A percentile compares a stretch with the other conserved stretches of the same genome.
These are phyloP conservation scores for Laguncularia racemosa DNA, from an alignment of 345 rosid species.

Conservation along the genomic window DNA sequence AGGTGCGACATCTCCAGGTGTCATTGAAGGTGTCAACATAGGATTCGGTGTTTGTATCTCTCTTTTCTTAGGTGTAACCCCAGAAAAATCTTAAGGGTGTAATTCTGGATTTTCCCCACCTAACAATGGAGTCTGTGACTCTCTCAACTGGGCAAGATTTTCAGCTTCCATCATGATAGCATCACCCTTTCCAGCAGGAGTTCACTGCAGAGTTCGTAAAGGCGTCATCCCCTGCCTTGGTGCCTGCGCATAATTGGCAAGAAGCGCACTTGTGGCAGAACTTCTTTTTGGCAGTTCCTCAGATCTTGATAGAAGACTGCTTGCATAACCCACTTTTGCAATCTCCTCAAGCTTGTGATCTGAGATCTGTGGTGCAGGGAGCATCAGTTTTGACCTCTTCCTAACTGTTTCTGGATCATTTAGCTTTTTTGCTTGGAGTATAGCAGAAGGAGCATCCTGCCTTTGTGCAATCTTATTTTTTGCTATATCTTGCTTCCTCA, in stretches of 20 bases:
- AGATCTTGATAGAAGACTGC: slow-evolving; percentile 68
- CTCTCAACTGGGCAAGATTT: slow-evolving; percentile 89
- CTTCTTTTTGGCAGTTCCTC: slow-evolving; percentile 90
- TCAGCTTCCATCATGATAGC: slow-evolving; percentile 99
- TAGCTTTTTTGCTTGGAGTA: slow-evolving; percentile 92
- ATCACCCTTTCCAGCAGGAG: slow-evolving; percentile 96
- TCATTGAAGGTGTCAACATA: slow-evolving; percentile 82
- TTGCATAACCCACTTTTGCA: slow-evolving; percentile 98
- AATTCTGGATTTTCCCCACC: slow-evolving; percentile 98
- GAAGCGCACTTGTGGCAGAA: slow-evolving; percentile 91
- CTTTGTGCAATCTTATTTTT: slow-evolving; percentile 87
- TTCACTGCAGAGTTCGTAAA: slow-evolving; percentile 84
- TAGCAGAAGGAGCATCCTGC: slow-evolving; percentile 93
- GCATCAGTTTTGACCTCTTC: slow-evolving; percentile 94
- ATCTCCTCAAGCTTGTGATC: slow-evolving; percentile 91
- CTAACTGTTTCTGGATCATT: slow-evolving; percentile 97
- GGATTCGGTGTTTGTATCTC: slow-evolving; percentile 94
- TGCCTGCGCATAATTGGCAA: slow-evolving; percentile 83
- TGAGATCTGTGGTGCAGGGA: slow-evolving; percentile 96
- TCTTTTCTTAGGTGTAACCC: slow-evolving; percentile 88
- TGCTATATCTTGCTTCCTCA: slow-evolving; percentile 81
- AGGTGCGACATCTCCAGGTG: slow-evolving; percentile 88
- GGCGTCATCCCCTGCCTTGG: slow-evolving; percentile 90
- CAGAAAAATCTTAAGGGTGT: slow-evolving; percentile 99
- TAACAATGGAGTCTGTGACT: slow-evolving; percentile 92